Percentiles rank a stretch among this genome's conserved stretches.
These are phyloP conservation scores for Petasospora rhodanensis DNA, from an alignment of 1,139 yeast species.

Conservation along the genomic window DNA sequence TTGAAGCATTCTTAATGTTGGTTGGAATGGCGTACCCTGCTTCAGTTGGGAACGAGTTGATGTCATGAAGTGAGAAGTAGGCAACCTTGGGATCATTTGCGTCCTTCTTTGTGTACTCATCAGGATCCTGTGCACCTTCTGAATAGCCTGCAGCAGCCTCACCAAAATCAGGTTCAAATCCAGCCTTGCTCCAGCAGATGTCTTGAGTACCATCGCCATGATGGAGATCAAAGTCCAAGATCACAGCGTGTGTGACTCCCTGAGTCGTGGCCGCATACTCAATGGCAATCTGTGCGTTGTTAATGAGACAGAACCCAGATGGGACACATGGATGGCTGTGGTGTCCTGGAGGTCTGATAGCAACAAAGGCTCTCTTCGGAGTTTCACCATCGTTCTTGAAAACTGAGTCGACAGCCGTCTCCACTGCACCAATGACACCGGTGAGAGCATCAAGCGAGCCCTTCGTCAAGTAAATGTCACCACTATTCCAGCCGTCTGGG, in stretches of 20 bases:
- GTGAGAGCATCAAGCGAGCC: slow-evolving; percentile 68
- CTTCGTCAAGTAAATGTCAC: slow-evolving; percentile 73
- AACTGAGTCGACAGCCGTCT: slow-evolving; percentile 62
- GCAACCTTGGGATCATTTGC: slow-evolving; percentile 66
- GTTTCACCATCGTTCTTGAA: slow-evolving; percentile 33
- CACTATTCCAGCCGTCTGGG: slow-evolving; percentile 79
- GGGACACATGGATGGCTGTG: slow-evolving; percentile 85
- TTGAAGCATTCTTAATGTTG: slow-evolving; percentile 70
- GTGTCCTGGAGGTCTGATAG: slow-evolving; percentile 84
- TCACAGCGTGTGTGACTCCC: slow-evolving; percentile 75
- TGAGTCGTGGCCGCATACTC: slow-evolving; percentile 69
- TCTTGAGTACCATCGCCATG: slow-evolving; percentile 95
- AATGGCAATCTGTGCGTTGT: slow-evolving; percentile 78
- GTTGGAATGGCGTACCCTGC: slow-evolving; percentile 70
- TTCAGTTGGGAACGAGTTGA: slow-evolving; percentile 85
- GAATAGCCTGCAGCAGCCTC: slow-evolving; percentile 26
- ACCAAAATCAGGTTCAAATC: slow-evolving; percentile 48
- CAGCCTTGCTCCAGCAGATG: slow-evolving; percentile 78
- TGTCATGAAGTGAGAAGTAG: slow-evolving; percentile 80
- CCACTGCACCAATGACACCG: slow-evolving; percentile 78
- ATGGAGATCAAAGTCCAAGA: slow-evolving; percentile 79
- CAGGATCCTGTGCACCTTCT: slow-evolving; percentile 33
- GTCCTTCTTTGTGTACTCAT: slow-evolving; percentile 50
- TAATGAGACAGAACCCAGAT: slow-evolving; percentile 81
- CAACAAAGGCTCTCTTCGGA: slow-evolving; percentile 60